Conservation (phyloP, 228 moss, liverwort and hornwort species). For the Sphagnum fallax region DNA sequence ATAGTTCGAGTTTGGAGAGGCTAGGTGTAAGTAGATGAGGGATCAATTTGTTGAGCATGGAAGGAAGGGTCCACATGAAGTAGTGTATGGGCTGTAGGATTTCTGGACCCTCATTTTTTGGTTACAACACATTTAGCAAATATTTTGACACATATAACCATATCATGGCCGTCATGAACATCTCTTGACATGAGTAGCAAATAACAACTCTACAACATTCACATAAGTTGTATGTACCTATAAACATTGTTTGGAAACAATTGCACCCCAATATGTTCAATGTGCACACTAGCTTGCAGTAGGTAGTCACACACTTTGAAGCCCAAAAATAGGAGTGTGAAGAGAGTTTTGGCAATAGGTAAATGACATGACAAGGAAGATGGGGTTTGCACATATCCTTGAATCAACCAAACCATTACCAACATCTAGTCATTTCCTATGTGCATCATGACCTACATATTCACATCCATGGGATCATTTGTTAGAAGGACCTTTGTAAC, state of each 20-base stretch:
- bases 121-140: no score
- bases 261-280: slow-evolving; percentile 43
- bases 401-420: slow-evolving; percentile 66
- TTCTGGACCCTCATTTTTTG: no score
- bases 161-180: no score
- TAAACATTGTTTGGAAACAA: slow-evolving; percentile 42
- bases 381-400: slow-evolving; percentile 56
- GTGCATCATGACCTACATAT: slow-evolving; percentile 63
- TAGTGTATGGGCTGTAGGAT: no score
- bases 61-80: no score
- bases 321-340: slow-evolving; percentile 68
- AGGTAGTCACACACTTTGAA: slow-evolving; percentile 50
- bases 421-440: slow-evolving; percentile 68
- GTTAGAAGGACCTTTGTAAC: no score
- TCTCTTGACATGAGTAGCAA: no score
- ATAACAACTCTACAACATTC: not conserved
- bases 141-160: no score
- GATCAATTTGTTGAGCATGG: no score
- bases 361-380: slow-evolving; percentile 66
- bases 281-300: slow-evolving; percentile 31
- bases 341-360: slow-evolving; percentile 65
- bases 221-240: slow-evolving; percentile 33
- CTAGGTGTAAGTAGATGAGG: no score
- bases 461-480: no score
- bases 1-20: no score